A percentile compares a stretch with the other conserved stretches of the same genome.
Evolutionary conservation across 495 filamentous ascomycete genomes (phyloP).

Genomic region (Aspergillus baeticus): DNA sequence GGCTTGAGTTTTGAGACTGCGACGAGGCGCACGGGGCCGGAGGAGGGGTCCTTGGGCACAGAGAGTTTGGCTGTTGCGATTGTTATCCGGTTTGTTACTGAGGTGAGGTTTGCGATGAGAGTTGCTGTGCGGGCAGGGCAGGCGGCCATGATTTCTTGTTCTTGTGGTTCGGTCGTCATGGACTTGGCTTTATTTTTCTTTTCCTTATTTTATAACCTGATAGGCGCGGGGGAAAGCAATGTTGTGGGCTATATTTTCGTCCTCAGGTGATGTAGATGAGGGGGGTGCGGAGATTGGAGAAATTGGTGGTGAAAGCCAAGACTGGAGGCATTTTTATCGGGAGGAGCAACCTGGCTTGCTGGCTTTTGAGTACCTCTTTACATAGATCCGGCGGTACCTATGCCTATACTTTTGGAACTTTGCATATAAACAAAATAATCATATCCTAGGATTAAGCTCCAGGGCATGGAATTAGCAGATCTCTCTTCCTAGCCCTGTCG

Average conservation of each 20-base stretch:
- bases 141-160: slow-evolving; percentile 29
- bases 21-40: slow-evolving; percentile 65
- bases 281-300: slow-evolving; percentile 7
- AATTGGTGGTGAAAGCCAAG: slow-evolving; percentile 5
- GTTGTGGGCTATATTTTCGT: not conserved
- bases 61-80: slow-evolving; percentile 23
- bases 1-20: slow-evolving; percentile 96
- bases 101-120: slow-evolving; percentile 38
- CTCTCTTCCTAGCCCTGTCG: no score
- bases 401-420: no score
- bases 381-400: no score
- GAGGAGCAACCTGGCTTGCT: no score
- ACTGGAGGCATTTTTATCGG: not conserved
- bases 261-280: not conserved
- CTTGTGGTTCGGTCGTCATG: slow-evolving; percentile 22
- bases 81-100: slow-evolving; percentile 35
- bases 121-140: slow-evolving; percentile 36
- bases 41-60: slow-evolving; percentile 18
- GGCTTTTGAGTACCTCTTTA: no score
- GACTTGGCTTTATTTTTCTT: not conserved
- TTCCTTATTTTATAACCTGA: no score
- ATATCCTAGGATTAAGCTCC: no score
- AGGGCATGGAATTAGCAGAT: no score
- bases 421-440: no score
- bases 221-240: no score